A percentile compares a stretch with the other conserved stretches of the same genome.
phyloP scores from a whole-genome alignment of 768 basidiomycete species.

The Tricholoma sp. region DNA sequence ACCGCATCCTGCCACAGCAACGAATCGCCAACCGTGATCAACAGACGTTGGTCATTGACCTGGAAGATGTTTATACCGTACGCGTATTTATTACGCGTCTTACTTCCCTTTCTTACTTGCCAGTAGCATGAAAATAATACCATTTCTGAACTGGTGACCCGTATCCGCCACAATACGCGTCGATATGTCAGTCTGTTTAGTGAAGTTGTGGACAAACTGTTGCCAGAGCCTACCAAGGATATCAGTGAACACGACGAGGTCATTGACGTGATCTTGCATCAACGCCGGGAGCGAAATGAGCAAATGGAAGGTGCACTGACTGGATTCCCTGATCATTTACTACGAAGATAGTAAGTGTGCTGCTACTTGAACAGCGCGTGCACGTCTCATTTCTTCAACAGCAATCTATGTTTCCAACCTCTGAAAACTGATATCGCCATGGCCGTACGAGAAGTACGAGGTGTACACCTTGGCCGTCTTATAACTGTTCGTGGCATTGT shows the following conservation, averaged over 20 bases:
- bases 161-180: conserved; percentile 79
- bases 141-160: conserved; percentile 66
- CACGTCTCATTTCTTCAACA: conserved; percentile 27
- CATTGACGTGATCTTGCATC: conserved; percentile 94
- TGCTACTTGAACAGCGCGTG: neutral
- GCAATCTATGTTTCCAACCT: conserved; percentile 93
- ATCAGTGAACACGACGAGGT: conserved; percentile 91
- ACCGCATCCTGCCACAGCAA: conserved; percentile 51
- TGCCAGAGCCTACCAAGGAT: conserved; percentile 86
- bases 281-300: conserved; percentile 84
- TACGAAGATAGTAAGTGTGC: conserved; percentile 86
- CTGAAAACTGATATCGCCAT: conserved; percentile 68
- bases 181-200: conserved; percentile 89
- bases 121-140: conserved; percentile 64
- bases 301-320: conserved; percentile 68
- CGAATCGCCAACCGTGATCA: conserved; percentile 89
- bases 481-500: conserved; percentile 98
- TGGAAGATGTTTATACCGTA: conserved; percentile 82
- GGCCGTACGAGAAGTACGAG: conserved; percentile 90
- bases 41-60: conserved; percentile 80
- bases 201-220: conserved; percentile 84
- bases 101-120: conserved; percentile 7
- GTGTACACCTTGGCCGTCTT: conserved; percentile 79
- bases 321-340: conserved; percentile 85
- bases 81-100: conserved; percentile 16